Conservation (phyloP, 768 basidiomycete species). For the Mycena crocata region DNA sequence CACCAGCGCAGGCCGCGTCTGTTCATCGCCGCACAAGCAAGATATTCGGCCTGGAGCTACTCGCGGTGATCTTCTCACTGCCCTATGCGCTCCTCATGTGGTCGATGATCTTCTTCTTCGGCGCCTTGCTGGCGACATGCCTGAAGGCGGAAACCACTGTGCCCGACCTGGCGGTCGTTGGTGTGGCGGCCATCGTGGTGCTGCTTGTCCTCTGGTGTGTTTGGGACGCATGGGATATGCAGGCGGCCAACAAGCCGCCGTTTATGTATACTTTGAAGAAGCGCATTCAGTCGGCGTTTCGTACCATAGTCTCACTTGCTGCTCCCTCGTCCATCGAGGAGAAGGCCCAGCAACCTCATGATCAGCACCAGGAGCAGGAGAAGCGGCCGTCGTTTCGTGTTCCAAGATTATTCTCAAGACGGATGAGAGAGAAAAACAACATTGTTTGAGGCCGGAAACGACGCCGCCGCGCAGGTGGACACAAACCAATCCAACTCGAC, state of each 20-base stretch:
- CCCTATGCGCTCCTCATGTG: conserved; percentile 60
- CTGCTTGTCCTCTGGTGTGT: conserved; percentile 21
- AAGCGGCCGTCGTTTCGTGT: background rate
- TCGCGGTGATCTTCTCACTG: conserved; percentile 57
- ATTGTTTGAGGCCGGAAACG: background rate
- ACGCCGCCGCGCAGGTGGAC: too few relatives aligned
- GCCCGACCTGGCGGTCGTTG: background rate
- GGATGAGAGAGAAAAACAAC: background rate
- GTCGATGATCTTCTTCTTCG: conserved; percentile 33
- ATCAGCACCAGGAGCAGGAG: background rate
- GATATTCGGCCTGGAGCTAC: conserved; percentile 51
- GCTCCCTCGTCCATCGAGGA: background rate
- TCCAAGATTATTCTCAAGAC: background rate
- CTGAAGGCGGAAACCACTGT: background rate
- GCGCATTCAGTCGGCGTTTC: background rate
- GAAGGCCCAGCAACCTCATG: background rate
- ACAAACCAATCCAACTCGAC: too few relatives aligned
- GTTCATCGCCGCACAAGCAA: conserved; percentile 39
- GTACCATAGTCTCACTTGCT: background rate
- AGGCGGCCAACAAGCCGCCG: conserved; percentile 7
- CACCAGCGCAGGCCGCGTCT: conserved; percentile 4
- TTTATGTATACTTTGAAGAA: background rate
- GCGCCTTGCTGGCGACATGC: conserved; percentile 6
- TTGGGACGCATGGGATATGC: conserved; percentile 29
- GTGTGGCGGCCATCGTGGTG: background rate